These are phyloP conservation scores for Colletotrichum shisoi DNA, from an alignment of 2,329 filamentous ascomycete species.

Conservation along the genomic window DNA sequence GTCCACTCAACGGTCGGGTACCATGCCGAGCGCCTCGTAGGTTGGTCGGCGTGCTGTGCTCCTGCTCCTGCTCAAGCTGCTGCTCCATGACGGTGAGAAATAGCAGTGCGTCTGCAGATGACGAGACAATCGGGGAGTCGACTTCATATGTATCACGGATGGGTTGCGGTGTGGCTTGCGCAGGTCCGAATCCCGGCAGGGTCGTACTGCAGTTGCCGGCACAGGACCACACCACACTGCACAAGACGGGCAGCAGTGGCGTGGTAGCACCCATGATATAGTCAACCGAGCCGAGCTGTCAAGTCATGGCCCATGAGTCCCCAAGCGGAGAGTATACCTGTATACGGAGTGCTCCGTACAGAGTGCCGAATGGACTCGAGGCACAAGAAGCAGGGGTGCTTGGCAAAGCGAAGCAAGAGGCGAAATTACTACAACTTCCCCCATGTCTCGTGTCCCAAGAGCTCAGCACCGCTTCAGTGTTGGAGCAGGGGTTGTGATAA, in stretches of 20 bases:
- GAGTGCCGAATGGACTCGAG: slow-evolving; percentile 23
- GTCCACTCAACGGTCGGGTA: slow-evolving; percentile 4
- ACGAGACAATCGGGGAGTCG: not conserved
- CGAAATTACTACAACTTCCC: slow-evolving; percentile 31
- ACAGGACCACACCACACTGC: not conserved
- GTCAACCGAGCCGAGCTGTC: not conserved
- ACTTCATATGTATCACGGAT: not conserved
- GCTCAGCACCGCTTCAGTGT: slow-evolving; percentile 16
- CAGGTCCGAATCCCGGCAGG: slow-evolving; percentile 14
- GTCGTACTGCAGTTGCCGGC: slow-evolving; percentile 18
- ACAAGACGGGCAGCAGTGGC: not conserved
- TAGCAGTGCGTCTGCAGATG: slow-evolving; percentile 7
- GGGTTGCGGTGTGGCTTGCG: slow-evolving; percentile 15
- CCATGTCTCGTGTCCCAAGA: slow-evolving; percentile 24
- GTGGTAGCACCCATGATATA: not conserved
- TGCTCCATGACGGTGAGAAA: not conserved
- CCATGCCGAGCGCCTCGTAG: not conserved
- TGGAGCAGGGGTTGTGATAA: slow-evolving; percentile 13
- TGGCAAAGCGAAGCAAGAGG: slow-evolving; percentile 27
- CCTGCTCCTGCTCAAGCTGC: not conserved
- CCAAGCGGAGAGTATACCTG: not conserved
- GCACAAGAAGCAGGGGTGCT: not conserved
- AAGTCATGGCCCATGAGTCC: not conserved
- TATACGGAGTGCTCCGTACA: slow-evolving; percentile 26
- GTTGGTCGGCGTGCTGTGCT: not conserved